Percentiles rank a stretch among this genome's conserved stretches.
Evolutionary conservation across 2,329 filamentous ascomycete species (phyloP).

Genomic region (Talaromyces funiculosus): DNA sequence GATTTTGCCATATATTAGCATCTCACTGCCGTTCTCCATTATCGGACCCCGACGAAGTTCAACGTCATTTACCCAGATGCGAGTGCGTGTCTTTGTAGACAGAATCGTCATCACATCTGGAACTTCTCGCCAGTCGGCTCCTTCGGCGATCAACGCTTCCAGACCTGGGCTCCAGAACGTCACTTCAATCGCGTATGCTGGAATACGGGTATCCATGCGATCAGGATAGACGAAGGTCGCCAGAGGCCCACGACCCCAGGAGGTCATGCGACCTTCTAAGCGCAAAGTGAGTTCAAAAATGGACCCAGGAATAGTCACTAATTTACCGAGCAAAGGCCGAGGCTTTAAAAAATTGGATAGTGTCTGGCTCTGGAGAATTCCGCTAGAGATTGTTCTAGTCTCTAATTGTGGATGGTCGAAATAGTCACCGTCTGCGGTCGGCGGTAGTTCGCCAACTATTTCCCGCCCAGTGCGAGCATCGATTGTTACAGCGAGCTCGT

Average conservation of each 20-base stretch:
- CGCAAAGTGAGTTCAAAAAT: constrained; percentile 58
- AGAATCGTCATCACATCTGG: constrained; percentile 63
- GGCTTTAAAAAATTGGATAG: constrained; percentile 28
- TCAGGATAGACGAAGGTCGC: constrained; percentile 65
- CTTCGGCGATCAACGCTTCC: constrained; percentile 53
- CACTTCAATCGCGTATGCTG: constrained; percentile 75
- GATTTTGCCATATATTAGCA: constrained; percentile 58
- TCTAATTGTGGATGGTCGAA: constrained; percentile 18
- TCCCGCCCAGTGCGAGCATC: constrained; percentile 39
- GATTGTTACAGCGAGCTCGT: constrained; percentile 37
- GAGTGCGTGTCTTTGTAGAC: constrained; percentile 69
- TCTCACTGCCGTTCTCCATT: constrained; percentile 47
- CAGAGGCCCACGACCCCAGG: constrained; percentile 67
- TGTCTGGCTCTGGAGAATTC: constrained; percentile 9
- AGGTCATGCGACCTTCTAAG: constrained; percentile 61
- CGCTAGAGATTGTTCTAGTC: constrained; percentile 1
- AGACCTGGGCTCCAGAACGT: constrained; percentile 66
- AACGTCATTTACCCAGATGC: constrained; percentile 72
- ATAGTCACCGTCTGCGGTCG: constrained; percentile 7
- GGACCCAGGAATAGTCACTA: constrained; percentile 63
- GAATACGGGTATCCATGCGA: constrained; percentile 62
- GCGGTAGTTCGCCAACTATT: constrained; percentile 22
- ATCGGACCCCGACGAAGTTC: constrained; percentile 53
- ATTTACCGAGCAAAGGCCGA: constrained; percentile 52
- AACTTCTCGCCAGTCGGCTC: constrained; percentile 51